phyloP scores from a whole-genome alignment of 1,284 basidiomycete genomes.

The Microbotryum intermedium region DNA sequence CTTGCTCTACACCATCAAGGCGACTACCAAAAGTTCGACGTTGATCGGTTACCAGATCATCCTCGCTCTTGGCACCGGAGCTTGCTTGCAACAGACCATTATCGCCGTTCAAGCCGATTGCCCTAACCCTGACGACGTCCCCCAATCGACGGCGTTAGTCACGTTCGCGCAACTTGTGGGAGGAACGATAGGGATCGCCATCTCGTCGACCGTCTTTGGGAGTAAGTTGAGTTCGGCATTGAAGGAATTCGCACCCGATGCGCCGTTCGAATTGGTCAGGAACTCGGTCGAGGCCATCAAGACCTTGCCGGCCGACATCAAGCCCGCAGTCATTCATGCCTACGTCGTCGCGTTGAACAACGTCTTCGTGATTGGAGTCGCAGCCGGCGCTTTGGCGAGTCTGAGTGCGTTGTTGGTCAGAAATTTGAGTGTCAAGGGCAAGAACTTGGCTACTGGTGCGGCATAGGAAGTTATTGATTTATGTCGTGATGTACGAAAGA shows the following conservation, averaged over 20 bases:
- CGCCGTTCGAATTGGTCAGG: conserved; percentile 24
- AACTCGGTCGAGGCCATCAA: conserved; percentile 33
- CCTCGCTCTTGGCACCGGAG: conserved; percentile 34
- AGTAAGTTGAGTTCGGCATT: conserved; percentile 35
- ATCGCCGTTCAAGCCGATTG: conserved; percentile 45
- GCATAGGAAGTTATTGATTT: too few species aligned
- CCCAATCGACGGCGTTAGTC: conserved; percentile 16
- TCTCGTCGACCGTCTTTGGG: conserved; percentile 42
- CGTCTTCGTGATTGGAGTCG: conserved; percentile 44
- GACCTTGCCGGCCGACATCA: conserved; percentile 34
- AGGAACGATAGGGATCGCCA: conserved; percentile 37
- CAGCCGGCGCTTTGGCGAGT: conserved; percentile 13
- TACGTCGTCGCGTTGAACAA: conserved; percentile 42
- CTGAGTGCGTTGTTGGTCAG: neutral
- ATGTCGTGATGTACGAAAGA: too few species aligned
- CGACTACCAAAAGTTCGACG: conserved; percentile 36
- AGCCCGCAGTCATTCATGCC: conserved; percentile 41
- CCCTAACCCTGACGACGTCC: conserved; percentile 30
- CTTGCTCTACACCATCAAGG: conserved; percentile 44
- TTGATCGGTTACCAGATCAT: conserved; percentile 46
- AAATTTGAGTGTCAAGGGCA: neutral
- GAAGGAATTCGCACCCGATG: conserved; percentile 28
- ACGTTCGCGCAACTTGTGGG: conserved; percentile 36
- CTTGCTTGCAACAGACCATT: conserved; percentile 40
- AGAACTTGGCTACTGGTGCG: too few species aligned